These are phyloP conservation scores for Coemansia sp. DNA, from an alignment of 192 early-diverging fungal species.

Conservation along the genomic window DNA sequence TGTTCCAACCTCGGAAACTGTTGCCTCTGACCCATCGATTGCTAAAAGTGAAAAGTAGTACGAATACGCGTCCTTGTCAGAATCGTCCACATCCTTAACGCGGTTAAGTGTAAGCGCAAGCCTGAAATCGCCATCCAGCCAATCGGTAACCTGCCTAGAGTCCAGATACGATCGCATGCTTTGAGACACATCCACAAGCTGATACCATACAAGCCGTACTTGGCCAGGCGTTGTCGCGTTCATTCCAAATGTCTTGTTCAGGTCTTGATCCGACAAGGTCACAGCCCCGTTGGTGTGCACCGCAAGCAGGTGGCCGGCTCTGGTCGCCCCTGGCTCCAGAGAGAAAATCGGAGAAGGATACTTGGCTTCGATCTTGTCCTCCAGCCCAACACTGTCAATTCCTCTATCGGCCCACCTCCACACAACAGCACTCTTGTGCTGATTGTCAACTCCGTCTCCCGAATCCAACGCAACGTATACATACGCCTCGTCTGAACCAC, in stretches of 20 bases:
- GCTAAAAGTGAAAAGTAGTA: slow-evolving; percentile 35
- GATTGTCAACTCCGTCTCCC: slow-evolving; percentile 18
- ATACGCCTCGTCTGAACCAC: slow-evolving; percentile 24
- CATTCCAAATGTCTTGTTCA: slow-evolving; percentile 13
- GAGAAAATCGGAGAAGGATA: slow-evolving; percentile 23
- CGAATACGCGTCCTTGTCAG: slow-evolving; percentile 7
- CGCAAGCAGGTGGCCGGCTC: slow-evolving; percentile 29
- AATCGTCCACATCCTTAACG: slow-evolving; percentile 18
- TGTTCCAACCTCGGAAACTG: slow-evolving; percentile 40
- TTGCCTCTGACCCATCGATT: slow-evolving; percentile 30
- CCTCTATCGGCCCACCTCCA: slow-evolving; percentile 54
- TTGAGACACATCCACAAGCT: slow-evolving; percentile 44
- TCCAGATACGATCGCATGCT: slow-evolving; percentile 55
- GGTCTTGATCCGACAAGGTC: slow-evolving; percentile 24
- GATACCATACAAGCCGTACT: slow-evolving; percentile 39
- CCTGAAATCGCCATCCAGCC: slow-evolving; percentile 34
- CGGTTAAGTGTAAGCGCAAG: slow-evolving; percentile 30
- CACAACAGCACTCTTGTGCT: slow-evolving; percentile 21
- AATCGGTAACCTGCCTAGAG: slow-evolving; percentile 51
- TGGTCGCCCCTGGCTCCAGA: slow-evolving; percentile 38
- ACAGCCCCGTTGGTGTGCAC: slow-evolving; percentile 39
- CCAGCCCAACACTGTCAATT: slow-evolving; percentile 46
- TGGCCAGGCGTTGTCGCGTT: slow-evolving; percentile 15
- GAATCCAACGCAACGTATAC: slow-evolving; percentile 40
- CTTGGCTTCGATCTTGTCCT: slow-evolving; percentile 34